Base-by-base conservation (phyloP, 441 rosid species). In the Populus trichocarpa region DNA sequence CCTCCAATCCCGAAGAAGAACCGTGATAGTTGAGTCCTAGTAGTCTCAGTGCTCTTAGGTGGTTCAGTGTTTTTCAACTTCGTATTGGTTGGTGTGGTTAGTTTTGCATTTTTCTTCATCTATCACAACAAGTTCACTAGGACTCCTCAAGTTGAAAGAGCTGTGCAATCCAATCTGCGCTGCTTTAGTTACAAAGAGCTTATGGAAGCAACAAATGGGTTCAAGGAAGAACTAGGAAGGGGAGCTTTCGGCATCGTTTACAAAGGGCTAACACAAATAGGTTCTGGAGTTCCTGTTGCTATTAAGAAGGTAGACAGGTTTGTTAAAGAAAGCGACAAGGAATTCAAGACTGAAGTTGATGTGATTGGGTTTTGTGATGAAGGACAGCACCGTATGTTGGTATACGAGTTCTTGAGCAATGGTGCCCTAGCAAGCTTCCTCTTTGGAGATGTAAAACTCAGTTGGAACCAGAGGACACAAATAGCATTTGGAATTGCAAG, bases 351-450 rank as follows among this genome's bases (percentile, higher is more conserved):
- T 12, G 88, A 90, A 79, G 78, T 85, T 22, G 71, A 76, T 68
- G 78, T 90, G 33, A 50, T 75, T 11, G 93, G 93, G 20, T 90
- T 77, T 66, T 85, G 91, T 38, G 81, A 84, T 10, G 90, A 87
- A 23, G 89, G 85, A 22, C 57, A 80, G 36, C 79, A 89, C 23
- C 75, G 84, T 7, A 71, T 86, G 2, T 70, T 91, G 72, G 85
- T 90, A 13, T 89, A 90, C 4, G 92, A 90, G 74, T 85, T 72
- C 69, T 69, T 91, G 81, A 70, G 81, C 8, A 89, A 89, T 14
- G 90, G 91, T 40, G 0, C 80, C 0, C 70, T 88, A 3, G 82
- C 89, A 0, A 81, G 75, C 12, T 72, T 81, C 72, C 81, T 88
- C 2, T 84, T 81, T 18, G 85, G 82, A 46, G 42, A 53, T 36